Conservation (phyloP, 305 asterid genomes). For the Salvia sclarea region DNA sequence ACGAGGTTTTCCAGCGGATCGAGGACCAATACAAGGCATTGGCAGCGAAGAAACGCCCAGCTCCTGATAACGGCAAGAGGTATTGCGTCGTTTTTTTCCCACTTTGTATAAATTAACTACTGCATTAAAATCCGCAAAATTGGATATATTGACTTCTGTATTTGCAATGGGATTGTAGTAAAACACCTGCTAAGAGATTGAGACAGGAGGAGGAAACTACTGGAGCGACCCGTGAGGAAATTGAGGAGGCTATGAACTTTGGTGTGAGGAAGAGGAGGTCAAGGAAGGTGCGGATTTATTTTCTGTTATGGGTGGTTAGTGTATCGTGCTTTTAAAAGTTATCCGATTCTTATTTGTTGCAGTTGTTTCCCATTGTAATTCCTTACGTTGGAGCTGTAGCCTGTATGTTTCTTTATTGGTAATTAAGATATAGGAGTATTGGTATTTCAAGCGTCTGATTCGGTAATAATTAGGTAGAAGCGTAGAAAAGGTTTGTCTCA, state of each 20-base stretch:
- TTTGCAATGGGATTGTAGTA: slow-evolving; percentile 39
- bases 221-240: slow-evolving; percentile 64
- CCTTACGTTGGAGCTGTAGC: background rate
- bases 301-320: slow-evolving; percentile 1
- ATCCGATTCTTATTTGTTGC: background rate
- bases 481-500: background rate
- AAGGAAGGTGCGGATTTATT: slow-evolving; percentile 51
- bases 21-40: slow-evolving; percentile 59
- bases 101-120: background rate
- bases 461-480: background rate
- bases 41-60: slow-evolving; percentile 62
- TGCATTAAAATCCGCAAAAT: background rate
- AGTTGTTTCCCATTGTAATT: slow-evolving; percentile 9
- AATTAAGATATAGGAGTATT: background rate
- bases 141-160: background rate
- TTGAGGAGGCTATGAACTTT: slow-evolving; percentile 69
- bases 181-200: slow-evolving; percentile 52
- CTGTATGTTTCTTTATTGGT: background rate
- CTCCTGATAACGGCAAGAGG: slow-evolving; percentile 40
- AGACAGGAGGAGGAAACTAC: slow-evolving; percentile 52
- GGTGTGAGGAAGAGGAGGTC: slow-evolving; percentile 57
- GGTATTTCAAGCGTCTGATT: background rate
- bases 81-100: slow-evolving; percentile 13
- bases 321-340: slow-evolving; percentile 19
- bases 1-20: slow-evolving; percentile 65